These are phyloP conservation scores for Vitis labrusca DNA, from an alignment of 164 flowering plant genomes.

Conservation along the genomic window DNA sequence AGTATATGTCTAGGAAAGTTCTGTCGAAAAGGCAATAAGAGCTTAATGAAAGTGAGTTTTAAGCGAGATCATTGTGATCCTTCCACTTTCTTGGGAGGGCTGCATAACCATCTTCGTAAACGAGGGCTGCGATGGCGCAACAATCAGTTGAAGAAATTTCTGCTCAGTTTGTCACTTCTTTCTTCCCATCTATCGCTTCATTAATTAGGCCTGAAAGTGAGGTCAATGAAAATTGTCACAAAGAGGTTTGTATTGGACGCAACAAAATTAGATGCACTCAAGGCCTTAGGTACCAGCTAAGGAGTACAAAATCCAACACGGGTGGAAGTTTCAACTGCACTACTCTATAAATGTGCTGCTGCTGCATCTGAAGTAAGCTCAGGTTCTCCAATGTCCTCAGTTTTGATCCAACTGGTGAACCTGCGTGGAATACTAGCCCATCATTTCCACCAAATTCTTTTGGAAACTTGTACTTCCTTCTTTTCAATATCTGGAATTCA, in stretches of 20 bases:
- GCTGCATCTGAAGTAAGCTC: constrained; percentile 4
- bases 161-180: no score
- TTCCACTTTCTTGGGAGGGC: no score
- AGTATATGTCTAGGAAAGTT: no score
- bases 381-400: neutral
- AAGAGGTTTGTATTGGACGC: constrained; percentile 17
- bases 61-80: no score
- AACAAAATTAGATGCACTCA: constrained; percentile 4
- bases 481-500: no score
- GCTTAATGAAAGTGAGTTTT: no score
- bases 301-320: constrained; percentile 14
- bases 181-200: no score
- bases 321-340: constrained; percentile 20
- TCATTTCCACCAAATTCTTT: constrained; percentile 10
- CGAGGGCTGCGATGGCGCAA: no score
- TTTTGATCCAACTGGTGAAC: constrained; percentile 5
- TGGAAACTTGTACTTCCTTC: constrained; percentile 14
- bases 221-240: neutral
- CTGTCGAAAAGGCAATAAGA: no score
- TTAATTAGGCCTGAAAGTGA: no score
- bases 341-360: constrained; percentile 15
- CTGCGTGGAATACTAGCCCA: constrained; percentile 13
- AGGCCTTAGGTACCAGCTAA: constrained; percentile 8
- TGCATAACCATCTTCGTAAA: no score
- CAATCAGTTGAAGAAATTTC: no score